phyloP scores from a whole-genome alignment of 495 filamentous ascomycete genomes.

The Penicillium malachiteum region DNA sequence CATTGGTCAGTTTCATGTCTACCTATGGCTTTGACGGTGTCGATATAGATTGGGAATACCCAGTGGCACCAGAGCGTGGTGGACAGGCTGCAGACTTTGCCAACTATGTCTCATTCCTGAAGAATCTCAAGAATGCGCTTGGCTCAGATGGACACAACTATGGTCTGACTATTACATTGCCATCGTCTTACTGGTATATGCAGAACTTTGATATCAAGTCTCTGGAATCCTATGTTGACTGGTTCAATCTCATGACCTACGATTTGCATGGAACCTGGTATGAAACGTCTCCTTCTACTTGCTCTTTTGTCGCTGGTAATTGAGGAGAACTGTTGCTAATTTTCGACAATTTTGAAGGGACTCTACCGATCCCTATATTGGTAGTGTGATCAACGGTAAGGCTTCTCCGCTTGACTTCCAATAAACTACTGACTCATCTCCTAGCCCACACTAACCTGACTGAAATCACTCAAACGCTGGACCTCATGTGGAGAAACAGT shows the following conservation, averaged over 20 bases:
- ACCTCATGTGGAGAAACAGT: constrained; percentile 30
- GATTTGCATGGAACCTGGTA: constrained; percentile 33
- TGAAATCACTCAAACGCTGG: constrained; percentile 27
- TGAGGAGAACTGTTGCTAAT: too few relatives aligned
- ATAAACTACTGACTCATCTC: too few relatives aligned
- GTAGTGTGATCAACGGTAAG: too few relatives aligned
- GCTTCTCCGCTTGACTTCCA: too few relatives aligned
- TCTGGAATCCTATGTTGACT: constrained; percentile 38
- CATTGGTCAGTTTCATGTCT: background rate
- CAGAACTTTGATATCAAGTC: constrained; percentile 43
- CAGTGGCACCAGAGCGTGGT: constrained; percentile 30
- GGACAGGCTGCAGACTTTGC: constrained; percentile 38
- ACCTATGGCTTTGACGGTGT: constrained; percentile 36
- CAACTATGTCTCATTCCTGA: constrained; percentile 42
- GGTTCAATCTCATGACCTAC: constrained; percentile 56
- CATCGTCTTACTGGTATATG: constrained; percentile 53
- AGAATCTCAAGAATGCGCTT: constrained; percentile 20
- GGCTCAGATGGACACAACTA: background rate
- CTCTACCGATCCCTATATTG: too few relatives aligned
- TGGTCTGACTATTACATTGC: constrained; percentile 41
- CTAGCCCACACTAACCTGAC: constrained; percentile 27
- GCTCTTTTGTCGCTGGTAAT: background rate
- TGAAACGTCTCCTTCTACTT: background rate
- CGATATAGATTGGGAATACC: constrained; percentile 57
- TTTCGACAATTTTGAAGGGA: too few relatives aligned